Conservation (phyloP, 1,139 yeast species). For the Kurtzmaniella quercitrusa region DNA sequence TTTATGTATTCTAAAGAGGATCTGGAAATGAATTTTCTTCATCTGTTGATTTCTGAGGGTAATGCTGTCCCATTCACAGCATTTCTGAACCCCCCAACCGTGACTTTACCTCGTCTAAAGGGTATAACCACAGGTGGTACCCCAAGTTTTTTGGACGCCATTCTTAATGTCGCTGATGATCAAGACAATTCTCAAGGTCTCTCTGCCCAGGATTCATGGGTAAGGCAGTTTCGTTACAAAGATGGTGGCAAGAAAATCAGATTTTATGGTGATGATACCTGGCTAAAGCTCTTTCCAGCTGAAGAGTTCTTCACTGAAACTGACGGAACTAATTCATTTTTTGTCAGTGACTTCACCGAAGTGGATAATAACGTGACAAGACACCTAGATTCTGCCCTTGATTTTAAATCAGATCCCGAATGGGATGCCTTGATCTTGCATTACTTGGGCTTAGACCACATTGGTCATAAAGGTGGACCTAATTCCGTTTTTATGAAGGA, state of each 20-base stretch:
- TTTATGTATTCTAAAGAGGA: conserved; percentile 67
- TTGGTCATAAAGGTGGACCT: conserved; percentile 97
- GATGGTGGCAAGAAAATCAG: conserved; percentile 47
- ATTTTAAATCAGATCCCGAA: conserved; percentile 17
- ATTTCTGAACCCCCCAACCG: conserved; percentile 83
- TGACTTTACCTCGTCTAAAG: conserved; percentile 72
- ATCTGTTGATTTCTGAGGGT: conserved; percentile 60
- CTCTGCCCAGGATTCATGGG: conserved; percentile 82
- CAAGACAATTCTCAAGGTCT: conserved; percentile 72
- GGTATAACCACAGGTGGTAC: conserved; percentile 82
- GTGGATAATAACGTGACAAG: conserved; percentile 93
- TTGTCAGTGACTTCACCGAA: conserved; percentile 89
- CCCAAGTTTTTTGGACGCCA: conserved; percentile 80
- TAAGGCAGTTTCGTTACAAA: conserved; percentile 52
- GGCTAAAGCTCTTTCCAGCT: conserved; percentile 84
- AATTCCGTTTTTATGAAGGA: conserved; percentile 69
- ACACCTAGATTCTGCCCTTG: conserved; percentile 61
- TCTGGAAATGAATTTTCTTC: conserved; percentile 60
- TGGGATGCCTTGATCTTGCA: conserved; percentile 92
- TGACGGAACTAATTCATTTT: conserved; percentile 93
- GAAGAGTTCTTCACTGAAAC: conserved; percentile 48
- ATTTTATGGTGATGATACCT: conserved; percentile 96
- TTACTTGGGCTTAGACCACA: conserved; percentile 91
- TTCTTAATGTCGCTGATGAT: conserved; percentile 88
- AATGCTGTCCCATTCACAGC: conserved; percentile 87